Evolutionary conservation across 2,329 filamentous ascomycete genomes (phyloP), one percentile per base, ranked within the genome.

Genomic region (Sclerotinia trifoliorum): DNA sequence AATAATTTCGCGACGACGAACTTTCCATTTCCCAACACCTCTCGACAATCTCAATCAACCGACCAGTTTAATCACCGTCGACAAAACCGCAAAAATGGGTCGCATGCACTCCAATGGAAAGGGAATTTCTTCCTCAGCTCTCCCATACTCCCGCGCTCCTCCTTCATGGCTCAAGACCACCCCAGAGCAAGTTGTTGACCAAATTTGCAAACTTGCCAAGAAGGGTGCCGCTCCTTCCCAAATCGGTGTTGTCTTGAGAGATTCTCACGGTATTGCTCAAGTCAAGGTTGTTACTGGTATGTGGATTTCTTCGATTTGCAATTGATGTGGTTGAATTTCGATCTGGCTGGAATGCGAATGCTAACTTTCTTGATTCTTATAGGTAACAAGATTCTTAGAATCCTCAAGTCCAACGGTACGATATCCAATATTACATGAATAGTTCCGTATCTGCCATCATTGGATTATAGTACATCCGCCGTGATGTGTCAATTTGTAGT

Each of bases 301-400:
- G 90, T 75, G 15, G 15, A 63, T 19, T 55, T 21, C 39, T 15
- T 7, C 7, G 21, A 11, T 29, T 2, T 39, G 19, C 26, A 24
- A 48, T 55, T 46, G 44, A 21, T 44, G 46, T 13, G 54, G n/a
- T 19, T 39, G 32, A n/a, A 49, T 51, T 29, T 44, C 15, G 11
- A 5, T 35, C 54, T 5, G 6, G 19, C 5, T 54, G 21, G 35
- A 63, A 62, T 46, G 24, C n/a, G 21, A 44, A 19, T 70, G 35
- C 73, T 77, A 70, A 76, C 75, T 81, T 69, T 72, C 75, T 49
- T 49, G 32, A 8, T 48, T 54, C 17, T 58, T 74, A 75, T 77
- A 94, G 94, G 95, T 85, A 99, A 99, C 93, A 96, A 97, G 89
- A 97, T 99, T 82, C 93, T 99, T 80, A 91, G 95, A 83, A 98